A percentile compares a stretch with the other conserved stretches of the same genome.
phyloP scores from a whole-genome alignment of 345 rosid species.

The Iberis pinnata region DNA sequence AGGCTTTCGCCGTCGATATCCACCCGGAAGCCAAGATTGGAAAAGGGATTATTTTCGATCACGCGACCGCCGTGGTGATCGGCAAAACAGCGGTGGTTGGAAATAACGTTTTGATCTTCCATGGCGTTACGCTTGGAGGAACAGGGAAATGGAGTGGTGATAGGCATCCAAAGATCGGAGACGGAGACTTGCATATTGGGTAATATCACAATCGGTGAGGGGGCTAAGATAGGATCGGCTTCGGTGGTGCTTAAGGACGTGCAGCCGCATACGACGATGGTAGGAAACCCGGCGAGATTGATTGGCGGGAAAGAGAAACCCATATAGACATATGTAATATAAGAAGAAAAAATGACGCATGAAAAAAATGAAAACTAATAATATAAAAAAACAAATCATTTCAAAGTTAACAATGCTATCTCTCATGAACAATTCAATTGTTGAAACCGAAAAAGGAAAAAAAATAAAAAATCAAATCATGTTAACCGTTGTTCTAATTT shows the following conservation, averaged over 20 bases:
- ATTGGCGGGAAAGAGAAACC: constrained; percentile 84
- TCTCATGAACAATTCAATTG: no score
- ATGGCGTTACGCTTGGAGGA: constrained; percentile 92
- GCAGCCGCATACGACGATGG: constrained; percentile 70
- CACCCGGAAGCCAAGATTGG: constrained; percentile 94
- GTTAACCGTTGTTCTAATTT: no score
- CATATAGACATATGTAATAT: no score
- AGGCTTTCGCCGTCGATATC: constrained; percentile 88
- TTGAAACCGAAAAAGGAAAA: no score
- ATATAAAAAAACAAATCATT: no score
- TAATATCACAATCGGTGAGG: constrained; percentile 68
- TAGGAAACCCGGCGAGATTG: constrained; percentile 91
- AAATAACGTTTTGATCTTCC: constrained; percentile 83
- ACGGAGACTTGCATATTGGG: constrained; percentile 87
- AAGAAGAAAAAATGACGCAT: no score
- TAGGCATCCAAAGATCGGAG: constrained; percentile 91
- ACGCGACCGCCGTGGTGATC: constrained; percentile 84
- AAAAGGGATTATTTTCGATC: constrained; percentile 81
- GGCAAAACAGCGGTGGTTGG: constrained; percentile 93
- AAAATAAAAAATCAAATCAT: no score
- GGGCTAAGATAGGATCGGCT: constrained; percentile 92
- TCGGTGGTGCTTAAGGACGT: constrained; percentile 81
- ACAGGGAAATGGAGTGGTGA: constrained; percentile 74
- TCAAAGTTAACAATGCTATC: no score
- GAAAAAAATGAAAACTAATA: no score